Base-by-base conservation (phyloP, 2,329 filamentous ascomycete species). In the Dothidotthia symphoricarpi region DNA sequence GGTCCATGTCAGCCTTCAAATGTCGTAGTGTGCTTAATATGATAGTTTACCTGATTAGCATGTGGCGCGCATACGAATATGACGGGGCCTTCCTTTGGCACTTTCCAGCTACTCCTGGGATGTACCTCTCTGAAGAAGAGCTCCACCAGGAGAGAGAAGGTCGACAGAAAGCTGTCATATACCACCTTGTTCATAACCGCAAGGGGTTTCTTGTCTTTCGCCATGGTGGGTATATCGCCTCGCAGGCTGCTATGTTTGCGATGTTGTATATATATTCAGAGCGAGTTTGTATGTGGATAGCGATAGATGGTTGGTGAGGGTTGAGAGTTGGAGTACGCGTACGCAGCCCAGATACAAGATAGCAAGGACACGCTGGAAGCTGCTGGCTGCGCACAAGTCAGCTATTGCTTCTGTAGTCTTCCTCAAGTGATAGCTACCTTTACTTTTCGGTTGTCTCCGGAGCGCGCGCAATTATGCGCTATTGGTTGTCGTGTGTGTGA, bases 101-200 rank as follows among this genome's bases (percentile, higher is more conserved):
- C 86, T 68, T 90, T 91, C 89, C 93, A 98, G 47, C 90, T 88
- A 53, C 89, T 89, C 50, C 93, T 81, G 10, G 93, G 93, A 64
- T 97, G 90, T 12, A 98, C 88, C 70, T 98, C 93, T 54, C 93
- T 85, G 75, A 98, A 98, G 80, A 98, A 98, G 53, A 96, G 82
- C 69, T 98, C 93, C 51, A 94, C 83, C 35, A 97, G 76, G 49
- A 97, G 80, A 28, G 84, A 86, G 63, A 89, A 85, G 32, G 76
- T 76, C 77, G 86, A 88, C 22, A 90, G 75, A 59, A 89, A 85
- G 42, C 82, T 75, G 70, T 90, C 86, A 66, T 90, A 90, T 50
- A 84, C 82, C 75, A 79, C 85, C 53, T 80, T 76, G 57, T 80
- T 82, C 82, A 86, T 85, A 35, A 81, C 41, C 16, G 59, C 63